Evolutionary conservation across 495 filamentous ascomycete species (phyloP).

Genomic region (Hypoxylon perforatum): DNA sequence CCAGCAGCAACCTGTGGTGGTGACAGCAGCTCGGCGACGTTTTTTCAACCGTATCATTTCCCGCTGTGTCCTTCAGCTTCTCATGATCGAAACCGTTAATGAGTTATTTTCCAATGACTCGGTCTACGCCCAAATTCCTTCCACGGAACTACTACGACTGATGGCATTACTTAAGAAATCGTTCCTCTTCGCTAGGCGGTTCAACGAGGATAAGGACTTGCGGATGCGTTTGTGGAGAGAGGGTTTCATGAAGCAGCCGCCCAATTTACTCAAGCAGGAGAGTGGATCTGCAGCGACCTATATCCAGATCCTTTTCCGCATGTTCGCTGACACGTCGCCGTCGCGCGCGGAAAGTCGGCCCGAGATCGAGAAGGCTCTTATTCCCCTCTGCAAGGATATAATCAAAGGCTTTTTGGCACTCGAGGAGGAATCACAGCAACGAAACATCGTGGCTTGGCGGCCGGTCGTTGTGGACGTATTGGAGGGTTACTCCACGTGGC

Average conservation of each 20-base stretch:
- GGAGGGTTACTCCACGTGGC: conserved; percentile 91
- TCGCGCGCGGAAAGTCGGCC: conserved; percentile 80
- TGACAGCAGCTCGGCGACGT: conserved; percentile 90
- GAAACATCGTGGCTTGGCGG: conserved; percentile 95
- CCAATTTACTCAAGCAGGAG: conserved; percentile 98
- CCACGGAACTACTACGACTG: conserved; percentile 83
- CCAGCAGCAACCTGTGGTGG: conserved; percentile 87
- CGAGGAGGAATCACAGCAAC: conserved; percentile 93
- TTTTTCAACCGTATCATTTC: conserved; percentile 99
- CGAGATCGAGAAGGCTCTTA: conserved; percentile 89
- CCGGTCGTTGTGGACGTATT: conserved; percentile 98
- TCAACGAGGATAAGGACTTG: conserved; percentile 96
- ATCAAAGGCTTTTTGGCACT: conserved; percentile 82
- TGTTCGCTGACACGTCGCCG: conserved; percentile 90
- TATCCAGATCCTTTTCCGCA: conserved; percentile 90
- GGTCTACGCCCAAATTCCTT: conserved; percentile 94
- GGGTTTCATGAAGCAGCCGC: conserved; percentile 99
- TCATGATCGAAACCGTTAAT: conserved; percentile 99
- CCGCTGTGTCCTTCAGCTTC: conserved; percentile 95
- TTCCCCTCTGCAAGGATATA: conserved; percentile 94
- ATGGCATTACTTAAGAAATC: conserved; percentile 95
- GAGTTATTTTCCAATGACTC: conserved; percentile 97
- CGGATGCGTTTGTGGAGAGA: conserved; percentile 95
- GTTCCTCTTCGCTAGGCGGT: conserved; percentile 94
- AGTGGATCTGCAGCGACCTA: conserved; percentile 92